These are phyloP conservation scores for Artemisia annua DNA, from an alignment of 129 eudicot species.

Conservation along the genomic window DNA sequence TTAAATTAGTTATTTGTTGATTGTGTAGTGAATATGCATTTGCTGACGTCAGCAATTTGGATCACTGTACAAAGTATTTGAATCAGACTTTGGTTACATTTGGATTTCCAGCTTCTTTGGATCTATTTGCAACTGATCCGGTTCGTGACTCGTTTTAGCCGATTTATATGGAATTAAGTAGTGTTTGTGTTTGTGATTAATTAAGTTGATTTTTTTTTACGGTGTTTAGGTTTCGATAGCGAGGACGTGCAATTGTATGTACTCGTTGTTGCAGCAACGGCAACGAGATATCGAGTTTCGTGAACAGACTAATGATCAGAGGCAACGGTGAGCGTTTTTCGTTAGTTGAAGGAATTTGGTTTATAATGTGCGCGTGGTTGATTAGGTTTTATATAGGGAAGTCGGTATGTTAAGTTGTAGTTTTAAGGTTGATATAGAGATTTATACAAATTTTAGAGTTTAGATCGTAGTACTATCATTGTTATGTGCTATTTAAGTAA, in stretches of 20 bases:
- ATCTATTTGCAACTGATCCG: constrained; percentile 95
- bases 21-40: constrained; percentile 64
- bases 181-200: not conserved
- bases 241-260: constrained; percentile 86
- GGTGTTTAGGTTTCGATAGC: constrained; percentile 82
- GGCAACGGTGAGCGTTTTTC: constrained; percentile 65
- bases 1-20: not conserved
- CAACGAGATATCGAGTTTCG: constrained; percentile 92
- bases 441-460: too few species aligned
- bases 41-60: constrained; percentile 82
- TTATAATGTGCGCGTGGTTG: too few species aligned
- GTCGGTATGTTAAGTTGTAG: constrained; percentile 8
- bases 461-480: too few species aligned
- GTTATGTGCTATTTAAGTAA: constrained; percentile 6
- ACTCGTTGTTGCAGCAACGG: constrained; percentile 92
- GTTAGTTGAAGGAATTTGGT: not conserved
- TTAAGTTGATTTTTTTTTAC: not conserved
- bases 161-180: constrained; percentile 12
- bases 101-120: constrained; percentile 96
- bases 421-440: not conserved
- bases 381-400: constrained; percentile 14
- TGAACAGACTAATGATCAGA: constrained; percentile 90
- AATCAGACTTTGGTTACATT: constrained; percentile 87
- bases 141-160: constrained; percentile 34
- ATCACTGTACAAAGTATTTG: constrained; percentile 91